phyloP scores from a whole-genome alignment of 1,284 basidiomycete species.

The Rhodotorula sp. region DNA sequence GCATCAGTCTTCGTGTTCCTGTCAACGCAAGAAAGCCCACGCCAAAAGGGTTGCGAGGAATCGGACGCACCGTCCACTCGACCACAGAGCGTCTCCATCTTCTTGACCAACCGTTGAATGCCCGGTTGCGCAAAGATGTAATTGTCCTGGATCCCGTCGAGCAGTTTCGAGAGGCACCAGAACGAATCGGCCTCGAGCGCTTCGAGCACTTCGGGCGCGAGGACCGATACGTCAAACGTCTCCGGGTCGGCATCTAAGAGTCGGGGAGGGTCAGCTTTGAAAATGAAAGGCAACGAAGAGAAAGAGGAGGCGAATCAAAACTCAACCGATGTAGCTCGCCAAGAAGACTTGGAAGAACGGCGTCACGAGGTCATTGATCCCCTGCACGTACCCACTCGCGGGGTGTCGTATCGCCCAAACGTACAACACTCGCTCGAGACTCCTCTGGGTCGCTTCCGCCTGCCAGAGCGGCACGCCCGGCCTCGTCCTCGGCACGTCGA shows the following conservation, averaged over 20 bases:
- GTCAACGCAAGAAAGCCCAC: not conserved
- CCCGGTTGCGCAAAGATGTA: slow-evolving; percentile 94
- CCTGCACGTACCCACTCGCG: slow-evolving; percentile 93
- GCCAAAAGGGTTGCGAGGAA: no score
- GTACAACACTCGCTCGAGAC: slow-evolving; percentile 87
- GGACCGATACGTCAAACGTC: slow-evolving; percentile 71
- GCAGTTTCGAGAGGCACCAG: slow-evolving; percentile 88
- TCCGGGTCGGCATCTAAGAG: slow-evolving; percentile 77
- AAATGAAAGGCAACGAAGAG: not conserved
- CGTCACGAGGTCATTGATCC: slow-evolving; percentile 93
- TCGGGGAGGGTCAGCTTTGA: not conserved
- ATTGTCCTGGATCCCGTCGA: slow-evolving; percentile 96
- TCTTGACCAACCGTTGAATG: slow-evolving; percentile 82
- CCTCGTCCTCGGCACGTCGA: slow-evolving; percentile 88
- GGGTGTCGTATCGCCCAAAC: slow-evolving; percentile 98
- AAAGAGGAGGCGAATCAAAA: slow-evolving; percentile 28
- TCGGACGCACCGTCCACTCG: slow-evolving; percentile 76
- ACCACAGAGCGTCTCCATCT: slow-evolving; percentile 87
- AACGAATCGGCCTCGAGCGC: slow-evolving; percentile 93
- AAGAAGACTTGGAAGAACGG: slow-evolving; percentile 94
- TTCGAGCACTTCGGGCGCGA: slow-evolving; percentile 67
- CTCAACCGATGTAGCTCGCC: slow-evolving; percentile 82
- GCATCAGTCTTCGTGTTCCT: not conserved
- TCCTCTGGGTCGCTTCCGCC: slow-evolving; percentile 78
- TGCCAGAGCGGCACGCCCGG: slow-evolving; percentile 90